A percentile compares a stretch with the other conserved stretches of the same genome.
Evolutionary conservation across 2,329 filamentous ascomycete species (phyloP).

Genomic region (Pseudofabraea citricarpa): DNA sequence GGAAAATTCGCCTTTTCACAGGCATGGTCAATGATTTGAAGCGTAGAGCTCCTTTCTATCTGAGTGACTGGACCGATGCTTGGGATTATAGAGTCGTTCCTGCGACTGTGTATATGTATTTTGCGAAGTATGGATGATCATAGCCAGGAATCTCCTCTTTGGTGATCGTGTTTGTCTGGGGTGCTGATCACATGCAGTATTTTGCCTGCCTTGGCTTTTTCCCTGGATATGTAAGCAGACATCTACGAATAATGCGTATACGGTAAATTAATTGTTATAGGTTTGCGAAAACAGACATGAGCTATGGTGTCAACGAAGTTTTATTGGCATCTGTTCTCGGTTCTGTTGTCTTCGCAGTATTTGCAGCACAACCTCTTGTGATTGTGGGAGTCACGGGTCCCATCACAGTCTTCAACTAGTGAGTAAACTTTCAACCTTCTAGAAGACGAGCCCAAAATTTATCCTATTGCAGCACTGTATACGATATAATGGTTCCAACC

Average conservation of each 20-base stretch:
- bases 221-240: slow-evolving; percentile 66
- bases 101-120: slow-evolving; percentile 90
- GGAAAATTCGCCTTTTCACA: slow-evolving; percentile 68
- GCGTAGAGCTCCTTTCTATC: slow-evolving; percentile 70
- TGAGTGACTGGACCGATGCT: slow-evolving; percentile 79
- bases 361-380: slow-evolving; percentile 79
- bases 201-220: slow-evolving; percentile 81
- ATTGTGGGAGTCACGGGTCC: slow-evolving; percentile 90
- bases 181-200: slow-evolving; percentile 50
- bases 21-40: slow-evolving; percentile 78
- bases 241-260: neutral
- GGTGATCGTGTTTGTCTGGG: slow-evolving; percentile 8
- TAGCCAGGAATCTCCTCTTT: neutral
- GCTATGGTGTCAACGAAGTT: slow-evolving; percentile 88
- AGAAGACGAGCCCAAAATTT: neutral
- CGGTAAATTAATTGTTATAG: slow-evolving; percentile 8
- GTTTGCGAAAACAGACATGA: slow-evolving; percentile 77
- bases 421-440: slow-evolving; percentile 19
- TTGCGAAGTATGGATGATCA: slow-evolving; percentile 66
- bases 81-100: slow-evolving; percentile 89
- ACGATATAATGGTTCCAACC: slow-evolving; percentile 75
- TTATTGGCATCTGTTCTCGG: slow-evolving; percentile 81
- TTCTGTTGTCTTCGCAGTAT: slow-evolving; percentile 72
- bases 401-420: slow-evolving; percentile 91
- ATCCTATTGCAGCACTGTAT: slow-evolving; percentile 69